Conservation (phyloP, 139 green algal genomes). For the Coccomyxa sp. region DNA sequence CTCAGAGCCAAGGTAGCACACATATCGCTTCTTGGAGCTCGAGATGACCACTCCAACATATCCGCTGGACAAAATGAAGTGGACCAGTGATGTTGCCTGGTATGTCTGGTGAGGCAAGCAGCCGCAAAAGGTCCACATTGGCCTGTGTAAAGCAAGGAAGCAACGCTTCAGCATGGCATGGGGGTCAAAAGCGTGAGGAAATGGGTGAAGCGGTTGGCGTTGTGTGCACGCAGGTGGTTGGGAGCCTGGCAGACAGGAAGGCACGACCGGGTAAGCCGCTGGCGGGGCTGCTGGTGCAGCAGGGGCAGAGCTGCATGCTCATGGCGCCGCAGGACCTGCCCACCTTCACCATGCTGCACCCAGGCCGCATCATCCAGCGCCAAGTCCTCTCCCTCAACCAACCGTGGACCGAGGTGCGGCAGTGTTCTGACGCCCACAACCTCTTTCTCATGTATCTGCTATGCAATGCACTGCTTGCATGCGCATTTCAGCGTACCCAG, state of each 20-base stretch:
- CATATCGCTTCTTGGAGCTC: no score
- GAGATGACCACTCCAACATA: no score
- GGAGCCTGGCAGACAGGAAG: constrained; percentile 64
- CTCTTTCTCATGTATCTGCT: not conserved
- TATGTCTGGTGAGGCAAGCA: no score
- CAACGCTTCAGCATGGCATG: no score
- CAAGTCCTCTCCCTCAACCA: constrained; percentile 63
- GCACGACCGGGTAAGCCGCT: constrained; percentile 38
- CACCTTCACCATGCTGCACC: constrained; percentile 80
- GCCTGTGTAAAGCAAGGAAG: no score
- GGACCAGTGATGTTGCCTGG: no score
- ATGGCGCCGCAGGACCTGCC: constrained; percentile 83
- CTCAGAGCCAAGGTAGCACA: constrained; percentile 30
- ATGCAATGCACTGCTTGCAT: not conserved
- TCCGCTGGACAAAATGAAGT: no score
- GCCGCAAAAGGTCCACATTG: no score
- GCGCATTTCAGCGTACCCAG: not conserved
- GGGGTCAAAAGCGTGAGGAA: no score
- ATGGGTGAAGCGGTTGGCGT: no score
- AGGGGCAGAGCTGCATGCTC: constrained; percentile 48
- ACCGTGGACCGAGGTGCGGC: constrained; percentile 54
- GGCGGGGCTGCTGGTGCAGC: constrained; percentile 68
- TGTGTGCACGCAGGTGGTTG: constrained; percentile 43
- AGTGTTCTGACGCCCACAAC: not conserved
- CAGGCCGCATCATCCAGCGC: constrained; percentile 68